Conservation (phyloP, 139 green algal genomes). For the Volvox africanus region DNA sequence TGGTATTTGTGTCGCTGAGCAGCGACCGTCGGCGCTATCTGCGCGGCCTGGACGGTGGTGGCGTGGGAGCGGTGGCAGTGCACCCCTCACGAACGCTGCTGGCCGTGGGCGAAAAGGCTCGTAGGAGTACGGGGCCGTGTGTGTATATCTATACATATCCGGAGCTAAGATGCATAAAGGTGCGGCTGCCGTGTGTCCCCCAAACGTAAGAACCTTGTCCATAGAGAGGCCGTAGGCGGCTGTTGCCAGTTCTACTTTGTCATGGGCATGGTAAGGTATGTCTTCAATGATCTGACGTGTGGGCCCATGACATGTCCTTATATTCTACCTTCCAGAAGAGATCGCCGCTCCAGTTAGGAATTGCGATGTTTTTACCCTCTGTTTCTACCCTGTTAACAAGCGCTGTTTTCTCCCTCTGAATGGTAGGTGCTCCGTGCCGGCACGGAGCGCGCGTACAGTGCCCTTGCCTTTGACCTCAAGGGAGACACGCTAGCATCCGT, state of each 20-base stretch:
- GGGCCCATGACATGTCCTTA: too few relatives aligned
- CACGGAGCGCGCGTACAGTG: constrained; percentile 78
- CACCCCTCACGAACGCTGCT: constrained; percentile 76
- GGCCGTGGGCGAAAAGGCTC: constrained; percentile 78
- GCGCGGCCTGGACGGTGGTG: constrained; percentile 64
- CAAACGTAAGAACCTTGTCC: too few relatives aligned
- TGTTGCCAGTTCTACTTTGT: too few relatives aligned
- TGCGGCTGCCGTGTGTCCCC: background rate
- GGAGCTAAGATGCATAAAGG: constrained; percentile 56
- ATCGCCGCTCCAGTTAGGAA: too few relatives aligned
- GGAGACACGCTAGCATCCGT: constrained; percentile 84
- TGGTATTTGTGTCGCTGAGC: constrained; percentile 71
- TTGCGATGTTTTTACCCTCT: too few relatives aligned
- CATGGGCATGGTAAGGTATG: too few relatives aligned
- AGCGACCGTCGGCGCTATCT: constrained; percentile 55
- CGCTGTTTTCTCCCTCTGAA: background rate
- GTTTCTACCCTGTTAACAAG: too few relatives aligned
- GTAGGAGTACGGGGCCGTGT: constrained; percentile 60
- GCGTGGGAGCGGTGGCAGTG: constrained; percentile 79
- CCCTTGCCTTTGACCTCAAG: constrained; percentile 70
- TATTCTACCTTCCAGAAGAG: too few relatives aligned
- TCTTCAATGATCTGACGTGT: too few relatives aligned
- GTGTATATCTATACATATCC: constrained; percentile 84
- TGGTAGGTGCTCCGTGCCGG: constrained; percentile 67
- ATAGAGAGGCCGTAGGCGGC: too few relatives aligned